phyloP scores from a whole-genome alignment of 139 green algal genomes.

The Chlorella sorokiniana region DNA sequence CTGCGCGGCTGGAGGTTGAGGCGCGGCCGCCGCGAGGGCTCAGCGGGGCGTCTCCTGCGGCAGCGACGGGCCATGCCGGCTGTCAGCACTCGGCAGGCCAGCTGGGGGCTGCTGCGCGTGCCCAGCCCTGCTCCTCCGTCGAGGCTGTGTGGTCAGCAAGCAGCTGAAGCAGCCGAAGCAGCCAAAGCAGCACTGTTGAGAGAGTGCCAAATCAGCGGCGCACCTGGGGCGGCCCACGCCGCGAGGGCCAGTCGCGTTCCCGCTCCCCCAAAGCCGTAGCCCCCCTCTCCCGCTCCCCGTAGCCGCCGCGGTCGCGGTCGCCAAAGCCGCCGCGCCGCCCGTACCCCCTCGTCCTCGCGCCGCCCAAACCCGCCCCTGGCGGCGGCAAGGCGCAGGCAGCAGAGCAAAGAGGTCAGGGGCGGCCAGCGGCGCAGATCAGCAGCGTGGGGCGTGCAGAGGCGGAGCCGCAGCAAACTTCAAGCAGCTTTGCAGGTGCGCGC shows the following conservation, averaged over 20 bases:
- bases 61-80: too few species aligned
- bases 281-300: not conserved
- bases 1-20: slow-evolving; percentile 38
- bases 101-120: not conserved
- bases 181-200: not conserved
- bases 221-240: not conserved
- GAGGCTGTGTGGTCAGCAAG: too few species aligned
- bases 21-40: slow-evolving; percentile 34
- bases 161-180: not conserved
- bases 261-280: not conserved
- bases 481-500: not conserved
- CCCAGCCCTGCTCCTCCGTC: too few species aligned
- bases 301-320: slow-evolving; percentile 16
- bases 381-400: not conserved
- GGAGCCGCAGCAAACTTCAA: not conserved
- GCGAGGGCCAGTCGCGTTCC: not conserved
- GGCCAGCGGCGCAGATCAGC: not conserved
- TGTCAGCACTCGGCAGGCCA: too few species aligned
- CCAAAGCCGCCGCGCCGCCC: slow-evolving; percentile 5
- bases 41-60: slow-evolving; percentile 2
- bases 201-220: not conserved
- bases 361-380: not conserved
- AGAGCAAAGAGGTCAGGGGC: not conserved
- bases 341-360: not conserved
- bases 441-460: not conserved